Percentiles rank a stretch among this genome's conserved stretches.
Conservation (phyloP, 2,329 filamentous ascomycete species). For the Xylogone sp. region DNA sequence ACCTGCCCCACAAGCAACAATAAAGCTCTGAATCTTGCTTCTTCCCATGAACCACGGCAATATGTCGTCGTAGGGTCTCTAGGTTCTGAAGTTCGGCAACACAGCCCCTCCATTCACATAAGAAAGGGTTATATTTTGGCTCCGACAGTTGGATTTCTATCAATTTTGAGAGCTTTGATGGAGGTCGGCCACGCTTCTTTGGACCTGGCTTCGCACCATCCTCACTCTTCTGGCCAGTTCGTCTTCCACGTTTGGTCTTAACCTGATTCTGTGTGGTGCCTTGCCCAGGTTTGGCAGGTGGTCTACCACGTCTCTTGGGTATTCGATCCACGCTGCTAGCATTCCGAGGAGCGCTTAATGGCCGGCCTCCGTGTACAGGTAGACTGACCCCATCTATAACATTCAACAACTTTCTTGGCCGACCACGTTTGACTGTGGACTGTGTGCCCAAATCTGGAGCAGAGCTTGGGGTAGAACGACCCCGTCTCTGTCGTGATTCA, state of each 20-base stretch:
- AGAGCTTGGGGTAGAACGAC: neutral
- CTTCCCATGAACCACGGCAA: conserved; percentile 45
- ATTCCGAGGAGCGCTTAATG: neutral
- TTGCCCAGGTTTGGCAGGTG: neutral
- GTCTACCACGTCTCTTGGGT: neutral
- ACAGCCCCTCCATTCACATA: conserved; percentile 58
- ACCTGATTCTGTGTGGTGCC: neutral
- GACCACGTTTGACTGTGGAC: neutral
- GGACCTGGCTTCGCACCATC: neutral
- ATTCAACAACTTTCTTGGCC: neutral
- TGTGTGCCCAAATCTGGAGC: neutral
- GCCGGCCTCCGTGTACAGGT: neutral
- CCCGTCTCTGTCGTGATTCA: neutral
- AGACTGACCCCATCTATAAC: neutral
- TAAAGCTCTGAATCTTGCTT: conserved; percentile 13
- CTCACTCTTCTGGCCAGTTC: neutral
- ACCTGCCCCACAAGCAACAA: conserved; percentile 36
- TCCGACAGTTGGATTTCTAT: conserved; percentile 14
- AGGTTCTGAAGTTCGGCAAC: conserved; percentile 60
- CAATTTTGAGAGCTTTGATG: conserved; percentile 5
- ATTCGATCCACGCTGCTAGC: neutral
- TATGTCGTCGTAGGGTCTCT: conserved; percentile 52
- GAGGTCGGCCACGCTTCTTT: conserved; percentile 10
- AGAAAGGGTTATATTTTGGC: conserved; percentile 46
- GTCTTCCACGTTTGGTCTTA: neutral